phyloP scores from a whole-genome alignment of 495 filamentous ascomycete species.

The Penicillium coffeae region DNA sequence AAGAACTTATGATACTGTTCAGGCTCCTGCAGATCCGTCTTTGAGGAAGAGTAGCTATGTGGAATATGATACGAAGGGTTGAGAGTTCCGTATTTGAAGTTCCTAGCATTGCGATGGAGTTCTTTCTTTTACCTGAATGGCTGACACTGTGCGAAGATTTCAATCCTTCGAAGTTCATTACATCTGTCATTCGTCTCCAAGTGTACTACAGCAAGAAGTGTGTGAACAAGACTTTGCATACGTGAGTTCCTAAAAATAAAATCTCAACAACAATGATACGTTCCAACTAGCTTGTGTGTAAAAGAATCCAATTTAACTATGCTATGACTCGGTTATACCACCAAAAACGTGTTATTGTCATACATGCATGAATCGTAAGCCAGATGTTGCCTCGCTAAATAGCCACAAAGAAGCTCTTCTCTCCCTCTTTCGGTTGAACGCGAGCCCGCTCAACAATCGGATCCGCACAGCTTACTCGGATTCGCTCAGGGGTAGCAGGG shows the following conservation, averaged over 20 bases:
- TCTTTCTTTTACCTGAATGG: too few relatives aligned
- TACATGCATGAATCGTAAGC: constrained; percentile 4
- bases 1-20: constrained; percentile 24
- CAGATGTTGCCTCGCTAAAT: constrained; percentile 37
- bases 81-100: neutral
- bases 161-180: too few relatives aligned
- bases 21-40: constrained; percentile 19
- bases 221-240: neutral
- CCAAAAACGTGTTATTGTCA: neutral
- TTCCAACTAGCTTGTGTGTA: neutral
- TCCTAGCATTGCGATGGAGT: neutral
- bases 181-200: too few relatives aligned
- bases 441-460: constrained; percentile 74
- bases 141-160: too few relatives aligned
- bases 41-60: constrained; percentile 36
- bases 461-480: constrained; percentile 79
- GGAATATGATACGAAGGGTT: constrained; percentile 35
- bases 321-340: neutral
- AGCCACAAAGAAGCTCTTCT: constrained; percentile 86
- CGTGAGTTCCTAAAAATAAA: constrained; percentile 61
- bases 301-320: neutral
- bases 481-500: constrained; percentile 77
- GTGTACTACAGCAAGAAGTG: neutral
- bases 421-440: constrained; percentile 72
- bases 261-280: constrained; percentile 68